phyloP scores from a whole-genome alignment of 192 early-diverging fungal species.

The Entomortierella parvispora region DNA sequence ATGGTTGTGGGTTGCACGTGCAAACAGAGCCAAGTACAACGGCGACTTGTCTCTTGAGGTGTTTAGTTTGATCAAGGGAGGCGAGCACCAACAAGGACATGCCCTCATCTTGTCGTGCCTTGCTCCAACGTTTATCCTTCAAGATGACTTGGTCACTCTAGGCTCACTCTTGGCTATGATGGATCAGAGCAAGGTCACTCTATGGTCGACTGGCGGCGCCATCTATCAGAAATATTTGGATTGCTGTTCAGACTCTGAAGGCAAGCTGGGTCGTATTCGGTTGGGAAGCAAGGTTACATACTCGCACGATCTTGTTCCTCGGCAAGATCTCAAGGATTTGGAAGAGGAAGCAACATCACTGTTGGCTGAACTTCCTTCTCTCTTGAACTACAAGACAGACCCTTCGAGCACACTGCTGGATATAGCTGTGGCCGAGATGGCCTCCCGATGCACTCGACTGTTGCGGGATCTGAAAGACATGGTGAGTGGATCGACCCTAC shows the following conservation, averaged over 20 bases:
- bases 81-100: conserved; percentile 57
- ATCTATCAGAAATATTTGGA: conserved; percentile 45
- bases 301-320: conserved; percentile 32
- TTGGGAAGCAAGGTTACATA: conserved; percentile 23
- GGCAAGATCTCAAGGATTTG: conserved; percentile 18
- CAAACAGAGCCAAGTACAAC: conserved; percentile 61
- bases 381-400: not conserved
- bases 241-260: conserved; percentile 43
- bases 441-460: conserved; percentile 29
- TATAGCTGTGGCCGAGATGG: conserved; percentile 37
- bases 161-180: conserved; percentile 48
- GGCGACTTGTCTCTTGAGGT: conserved; percentile 53
- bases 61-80: conserved; percentile 57
- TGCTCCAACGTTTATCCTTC: conserved; percentile 65
- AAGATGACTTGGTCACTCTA: conserved; percentile 57
- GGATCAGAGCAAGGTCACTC: conserved; percentile 35
- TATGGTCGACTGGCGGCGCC: conserved; percentile 37
- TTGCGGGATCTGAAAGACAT: conserved; percentile 30
- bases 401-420: conserved; percentile 2
- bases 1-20: conserved; percentile 62
- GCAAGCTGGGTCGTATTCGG: conserved; percentile 9
- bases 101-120: conserved; percentile 60
- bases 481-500: conserved; percentile 8
- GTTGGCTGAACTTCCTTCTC: conserved; percentile 17
- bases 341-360: conserved; percentile 15